These are phyloP conservation scores for Rubus idaeus DNA, from an alignment of 306 rosid genomes.

Conservation along the genomic window DNA sequence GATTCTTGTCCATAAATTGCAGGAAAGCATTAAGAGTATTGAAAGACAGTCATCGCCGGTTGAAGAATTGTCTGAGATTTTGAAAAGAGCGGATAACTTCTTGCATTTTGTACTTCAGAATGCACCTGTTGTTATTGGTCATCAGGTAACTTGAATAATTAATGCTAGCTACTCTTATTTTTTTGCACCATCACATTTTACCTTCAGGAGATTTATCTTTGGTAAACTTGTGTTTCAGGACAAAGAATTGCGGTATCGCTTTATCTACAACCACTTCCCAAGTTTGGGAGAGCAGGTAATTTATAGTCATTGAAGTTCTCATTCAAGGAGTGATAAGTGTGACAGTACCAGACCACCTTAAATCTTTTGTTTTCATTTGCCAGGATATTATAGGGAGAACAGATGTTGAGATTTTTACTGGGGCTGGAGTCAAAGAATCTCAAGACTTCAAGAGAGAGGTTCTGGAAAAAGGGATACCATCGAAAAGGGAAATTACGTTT, in stretches of 20 bases:
- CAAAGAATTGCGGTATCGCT: constrained; percentile 88
- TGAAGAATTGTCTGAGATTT: constrained; percentile 82
- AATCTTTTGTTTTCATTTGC: not conserved
- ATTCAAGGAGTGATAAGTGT: not conserved
- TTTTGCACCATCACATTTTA: not conserved
- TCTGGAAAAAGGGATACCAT: constrained; percentile 77
- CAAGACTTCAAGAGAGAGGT: constrained; percentile 95
- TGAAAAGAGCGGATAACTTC: constrained; percentile 84
- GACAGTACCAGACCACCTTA: constrained; percentile 8
- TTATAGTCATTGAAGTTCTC: constrained; percentile 38
- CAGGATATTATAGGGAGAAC: constrained; percentile 95
- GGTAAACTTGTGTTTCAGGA: constrained; percentile 53
- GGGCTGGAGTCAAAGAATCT: constrained; percentile 82
- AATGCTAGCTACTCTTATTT: not conserved
- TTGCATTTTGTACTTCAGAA: constrained; percentile 94
- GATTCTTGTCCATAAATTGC: constrained; percentile 53
- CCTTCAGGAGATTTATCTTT: constrained; percentile 12
- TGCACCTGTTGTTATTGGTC: constrained; percentile 98
- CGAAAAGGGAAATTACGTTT: constrained; percentile 89
- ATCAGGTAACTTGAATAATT: constrained; percentile 58
- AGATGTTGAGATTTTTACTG: constrained; percentile 87
- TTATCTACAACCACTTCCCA: constrained; percentile 97
- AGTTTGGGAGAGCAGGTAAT: constrained; percentile 93
- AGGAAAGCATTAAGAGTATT: constrained; percentile 65
- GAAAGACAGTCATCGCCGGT: constrained; percentile 88